Percentiles rank a stretch among this genome's conserved stretches.
Conservation (phyloP, 768 basidiomycete species). For the Stropharia rugosoannulata region DNA sequence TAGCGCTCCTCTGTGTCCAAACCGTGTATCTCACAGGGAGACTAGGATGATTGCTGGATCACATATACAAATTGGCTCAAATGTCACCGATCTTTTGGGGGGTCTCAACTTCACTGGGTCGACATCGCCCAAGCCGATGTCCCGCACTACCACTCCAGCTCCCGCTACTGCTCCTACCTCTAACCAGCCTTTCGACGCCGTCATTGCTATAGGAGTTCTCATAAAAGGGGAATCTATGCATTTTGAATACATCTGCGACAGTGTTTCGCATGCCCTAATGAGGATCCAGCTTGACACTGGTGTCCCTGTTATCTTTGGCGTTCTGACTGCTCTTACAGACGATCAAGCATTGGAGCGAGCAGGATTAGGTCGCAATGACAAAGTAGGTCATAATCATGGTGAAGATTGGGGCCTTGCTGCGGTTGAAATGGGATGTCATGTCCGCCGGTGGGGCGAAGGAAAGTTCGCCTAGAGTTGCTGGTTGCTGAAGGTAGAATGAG, state of each 20-base stretch:
- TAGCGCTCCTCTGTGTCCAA: not conserved
- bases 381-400: conserved; percentile 93
- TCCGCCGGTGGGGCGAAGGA: conserved; percentile 68
- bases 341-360: conserved; percentile 94
- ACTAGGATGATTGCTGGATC: conserved; percentile 88
- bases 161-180: conserved; percentile 34
- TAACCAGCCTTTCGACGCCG: conserved; percentile 83
- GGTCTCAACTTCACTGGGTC: conserved; percentile 49
- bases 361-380: conserved; percentile 70
- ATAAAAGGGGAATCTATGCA: conserved; percentile 99
- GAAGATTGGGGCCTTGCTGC: conserved; percentile 98
- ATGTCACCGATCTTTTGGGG: conserved; percentile 78
- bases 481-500: conserved; percentile 8
- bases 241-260: conserved; percentile 98
- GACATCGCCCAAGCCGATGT: conserved; percentile 30
- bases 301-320: conserved; percentile 94
- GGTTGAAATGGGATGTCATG: conserved; percentile 84
- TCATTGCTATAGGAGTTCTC: conserved; percentile 96
- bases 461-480: conserved; percentile 53
- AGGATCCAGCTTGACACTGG: conserved; percentile 91
- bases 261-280: conserved; percentile 94
- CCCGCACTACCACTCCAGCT: conserved; percentile 55
- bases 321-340: conserved; percentile 88
- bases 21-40: conserved; percentile 6
- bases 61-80: conserved; percentile 75